Evolutionary conservation across 1,284 basidiomycete species (phyloP).

Genomic region (Sanghuangporus baumii): DNA sequence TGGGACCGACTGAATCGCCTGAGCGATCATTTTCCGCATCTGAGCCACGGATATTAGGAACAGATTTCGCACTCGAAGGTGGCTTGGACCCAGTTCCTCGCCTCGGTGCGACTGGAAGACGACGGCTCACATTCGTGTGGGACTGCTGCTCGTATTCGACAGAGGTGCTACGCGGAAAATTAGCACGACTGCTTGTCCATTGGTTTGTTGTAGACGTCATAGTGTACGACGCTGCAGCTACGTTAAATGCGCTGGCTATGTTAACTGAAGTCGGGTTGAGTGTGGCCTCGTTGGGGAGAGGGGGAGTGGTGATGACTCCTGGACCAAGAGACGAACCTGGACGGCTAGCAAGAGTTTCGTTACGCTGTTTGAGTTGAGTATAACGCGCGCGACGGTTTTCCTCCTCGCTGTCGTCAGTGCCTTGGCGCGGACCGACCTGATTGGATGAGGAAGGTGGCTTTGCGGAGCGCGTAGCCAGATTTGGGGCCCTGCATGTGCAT

Average conservation of each 20-base stretch:
- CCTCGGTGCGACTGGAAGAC: conserved; percentile 51
- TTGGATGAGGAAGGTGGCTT: conserved; percentile 17
- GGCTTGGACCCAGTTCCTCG: conserved; percentile 35
- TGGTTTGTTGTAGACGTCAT: conserved; percentile 40
- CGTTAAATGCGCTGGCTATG: conserved; percentile 73
- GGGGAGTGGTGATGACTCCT: conserved; percentile 34
- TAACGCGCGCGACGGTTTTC: conserved; percentile 45
- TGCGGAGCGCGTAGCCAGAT: conserved; percentile 40
- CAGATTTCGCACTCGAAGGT: conserved; percentile 37
- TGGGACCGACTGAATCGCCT: conserved; percentile 16
- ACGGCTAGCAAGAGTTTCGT: conserved; percentile 31
- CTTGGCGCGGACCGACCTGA: conserved; percentile 19
- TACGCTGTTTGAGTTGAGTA: conserved; percentile 49
- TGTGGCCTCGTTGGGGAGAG: conserved; percentile 60
- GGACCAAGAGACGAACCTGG: conserved; percentile 21
- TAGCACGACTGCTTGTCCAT: conserved; percentile 56
- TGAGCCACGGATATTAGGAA: conserved; percentile 49
- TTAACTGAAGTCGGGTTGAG: conserved; percentile 81
- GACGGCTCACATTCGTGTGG: conserved; percentile 44
- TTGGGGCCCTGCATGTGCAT: conserved; percentile 44
- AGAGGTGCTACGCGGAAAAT: conserved; percentile 63
- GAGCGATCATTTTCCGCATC: conserved; percentile 47
- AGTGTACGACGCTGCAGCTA: conserved; percentile 48
- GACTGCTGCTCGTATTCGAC: conserved; percentile 71
- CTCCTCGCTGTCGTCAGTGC: conserved; percentile 28